Evolutionary conservation across 2,329 filamentous ascomycete genomes (phyloP).

Genomic region (Claviceps pusilla): DNA sequence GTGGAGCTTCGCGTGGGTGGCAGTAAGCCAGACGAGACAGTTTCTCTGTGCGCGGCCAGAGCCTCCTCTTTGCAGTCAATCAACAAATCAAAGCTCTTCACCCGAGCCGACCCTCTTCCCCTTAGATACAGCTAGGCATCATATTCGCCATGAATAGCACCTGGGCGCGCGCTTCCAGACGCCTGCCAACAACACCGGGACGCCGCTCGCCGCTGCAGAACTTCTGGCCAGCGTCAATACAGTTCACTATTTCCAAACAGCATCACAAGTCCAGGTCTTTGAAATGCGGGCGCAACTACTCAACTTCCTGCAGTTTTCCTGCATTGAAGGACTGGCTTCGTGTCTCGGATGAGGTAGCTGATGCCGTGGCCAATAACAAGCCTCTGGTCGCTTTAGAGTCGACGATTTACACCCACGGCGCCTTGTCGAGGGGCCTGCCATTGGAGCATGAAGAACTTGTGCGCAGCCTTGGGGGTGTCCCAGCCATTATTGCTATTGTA

Average conservation of each 20-base stretch:
- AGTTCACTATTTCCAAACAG: not conserved
- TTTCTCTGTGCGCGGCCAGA: no score
- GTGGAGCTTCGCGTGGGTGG: no score
- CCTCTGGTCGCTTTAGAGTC: slow-evolving; percentile 89
- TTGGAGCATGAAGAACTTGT: slow-evolving; percentile 77
- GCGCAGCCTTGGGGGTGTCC: slow-evolving; percentile 64
- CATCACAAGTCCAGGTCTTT: not conserved
- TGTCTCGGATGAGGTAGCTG: slow-evolving; percentile 67
- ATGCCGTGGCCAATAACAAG: slow-evolving; percentile 57
- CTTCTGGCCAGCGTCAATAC: not conserved
- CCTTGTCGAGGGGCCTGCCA: slow-evolving; percentile 54
- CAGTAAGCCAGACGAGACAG: no score
- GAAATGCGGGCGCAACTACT: not conserved
- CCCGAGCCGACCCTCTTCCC: not conserved
- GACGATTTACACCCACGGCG: slow-evolving; percentile 93
- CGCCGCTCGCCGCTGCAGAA: not conserved
- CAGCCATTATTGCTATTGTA: slow-evolving; percentile 80
- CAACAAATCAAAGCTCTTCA: not conserved
- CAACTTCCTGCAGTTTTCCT: slow-evolving; percentile 14
- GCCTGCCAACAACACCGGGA: not conserved
- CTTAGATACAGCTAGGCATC: not conserved
- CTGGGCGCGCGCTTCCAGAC: not conserved
- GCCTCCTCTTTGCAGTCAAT: no score
- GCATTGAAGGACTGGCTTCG: slow-evolving; percentile 34
- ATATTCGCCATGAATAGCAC: not conserved